Conservation (phyloP, 2,329 filamentous ascomycete species). For the Clonostachys rhizophaga region DNA sequence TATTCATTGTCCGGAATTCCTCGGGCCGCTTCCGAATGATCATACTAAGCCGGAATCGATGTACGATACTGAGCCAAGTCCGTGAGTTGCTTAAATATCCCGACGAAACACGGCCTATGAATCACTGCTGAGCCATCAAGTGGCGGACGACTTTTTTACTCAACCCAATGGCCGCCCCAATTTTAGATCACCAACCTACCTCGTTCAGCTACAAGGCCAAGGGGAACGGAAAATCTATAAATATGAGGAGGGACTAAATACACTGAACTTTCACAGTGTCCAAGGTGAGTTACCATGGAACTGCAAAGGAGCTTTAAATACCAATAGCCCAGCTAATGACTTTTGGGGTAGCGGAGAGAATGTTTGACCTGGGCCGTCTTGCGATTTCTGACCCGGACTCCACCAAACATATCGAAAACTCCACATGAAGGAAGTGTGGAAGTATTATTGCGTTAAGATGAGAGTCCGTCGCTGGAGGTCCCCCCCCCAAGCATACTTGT, state of each 20-base stretch:
- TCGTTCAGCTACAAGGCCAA: background rate
- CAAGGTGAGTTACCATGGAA: background rate
- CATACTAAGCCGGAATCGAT: background rate
- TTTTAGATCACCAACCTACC: background rate
- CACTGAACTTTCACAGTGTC: background rate
- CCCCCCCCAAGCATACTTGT: too few species aligned
- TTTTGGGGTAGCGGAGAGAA: background rate
- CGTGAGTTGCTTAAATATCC: background rate
- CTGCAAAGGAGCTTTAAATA: background rate
- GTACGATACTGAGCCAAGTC: slow-evolving; percentile 1
- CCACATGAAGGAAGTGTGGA: too few species aligned
- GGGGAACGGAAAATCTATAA: background rate
- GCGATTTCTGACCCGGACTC: background rate
- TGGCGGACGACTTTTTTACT: background rate
- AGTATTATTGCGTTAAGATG: too few species aligned
- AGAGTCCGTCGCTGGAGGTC: too few species aligned
- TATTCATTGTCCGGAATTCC: background rate
- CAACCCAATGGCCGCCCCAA: background rate
- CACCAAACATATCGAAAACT: too few species aligned
- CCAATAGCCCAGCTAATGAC: background rate
- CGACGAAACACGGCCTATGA: background rate
- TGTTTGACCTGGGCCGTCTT: background rate
- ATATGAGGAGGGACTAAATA: background rate
- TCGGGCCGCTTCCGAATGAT: background rate
- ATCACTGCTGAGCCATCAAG: background rate